Percentiles rank a stretch among this genome's conserved stretches.
phyloP scores from a whole-genome alignment of 1,284 basidiomycete species.

The Microbotryomycetes sp. region DNA sequence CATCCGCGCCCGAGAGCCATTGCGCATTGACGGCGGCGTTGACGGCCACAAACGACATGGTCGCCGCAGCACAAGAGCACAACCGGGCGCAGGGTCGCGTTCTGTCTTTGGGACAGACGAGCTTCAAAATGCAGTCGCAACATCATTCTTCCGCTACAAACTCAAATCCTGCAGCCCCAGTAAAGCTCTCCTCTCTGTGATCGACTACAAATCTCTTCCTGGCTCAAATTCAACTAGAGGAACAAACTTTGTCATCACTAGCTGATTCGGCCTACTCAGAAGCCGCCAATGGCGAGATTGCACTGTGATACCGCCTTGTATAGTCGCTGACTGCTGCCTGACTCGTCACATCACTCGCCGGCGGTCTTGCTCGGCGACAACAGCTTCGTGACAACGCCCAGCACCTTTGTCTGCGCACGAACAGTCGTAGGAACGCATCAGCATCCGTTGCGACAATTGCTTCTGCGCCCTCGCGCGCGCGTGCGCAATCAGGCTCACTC shows the following conservation, averaged over 20 bases:
- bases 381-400: slow-evolving; percentile 38
- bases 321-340: no score
- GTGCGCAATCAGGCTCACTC: neutral
- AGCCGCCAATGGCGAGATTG: no score
- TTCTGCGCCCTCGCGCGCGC: neutral
- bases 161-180: no score
- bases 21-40: slow-evolving; percentile 8
- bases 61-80: neutral
- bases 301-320: no score
- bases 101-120: neutral
- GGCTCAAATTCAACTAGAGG: no score
- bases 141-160: no score
- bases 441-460: neutral
- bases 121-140: no score
- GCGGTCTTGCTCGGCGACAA: slow-evolving; percentile 11
- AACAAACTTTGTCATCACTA: no score
- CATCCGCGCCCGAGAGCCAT: slow-evolving; percentile 26
- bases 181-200: no score
- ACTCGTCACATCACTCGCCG: no score
- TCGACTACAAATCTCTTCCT: no score
- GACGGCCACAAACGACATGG: neutral
- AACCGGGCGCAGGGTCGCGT: neutral
- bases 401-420: neutral
- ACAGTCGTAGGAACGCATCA: neutral
- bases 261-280: no score